Evolutionary conservation across 148 eudicot genomes (phyloP).

Genomic region (Euryodendron excelsum): DNA sequence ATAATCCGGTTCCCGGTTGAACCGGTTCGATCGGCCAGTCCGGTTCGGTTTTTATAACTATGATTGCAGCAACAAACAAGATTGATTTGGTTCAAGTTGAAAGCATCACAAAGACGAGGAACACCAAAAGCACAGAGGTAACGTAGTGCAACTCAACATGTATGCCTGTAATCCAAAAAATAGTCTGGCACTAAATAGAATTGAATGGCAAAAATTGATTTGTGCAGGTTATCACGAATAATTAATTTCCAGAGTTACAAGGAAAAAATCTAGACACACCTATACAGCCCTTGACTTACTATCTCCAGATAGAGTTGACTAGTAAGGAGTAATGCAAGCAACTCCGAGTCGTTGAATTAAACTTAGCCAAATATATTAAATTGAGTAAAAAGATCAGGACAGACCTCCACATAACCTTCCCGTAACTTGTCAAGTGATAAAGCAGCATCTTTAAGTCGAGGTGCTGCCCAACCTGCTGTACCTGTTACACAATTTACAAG

Average conservation of each 20-base stretch:
- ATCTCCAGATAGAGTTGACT: background rate
- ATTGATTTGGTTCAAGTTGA: too few relatives aligned
- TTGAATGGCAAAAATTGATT: too few relatives aligned
- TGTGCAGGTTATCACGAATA: background rate
- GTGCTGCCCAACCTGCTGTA: constrained; percentile 91
- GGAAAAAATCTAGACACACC: background rate
- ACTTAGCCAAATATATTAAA: background rate
- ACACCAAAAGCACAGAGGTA: background rate
- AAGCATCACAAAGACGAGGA: background rate
- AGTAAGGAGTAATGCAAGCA: background rate
- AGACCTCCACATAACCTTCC: constrained; percentile 89
- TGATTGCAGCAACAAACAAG: background rate
- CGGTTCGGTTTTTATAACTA: too few relatives aligned
- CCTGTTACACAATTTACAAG: constrained; percentile 38
- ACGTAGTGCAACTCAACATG: background rate
- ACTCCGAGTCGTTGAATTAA: background rate
- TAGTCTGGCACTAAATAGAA: too few relatives aligned
- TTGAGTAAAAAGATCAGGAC: constrained; percentile 2
- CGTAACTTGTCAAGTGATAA: constrained; percentile 87
- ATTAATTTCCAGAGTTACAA: background rate
- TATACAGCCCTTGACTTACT: background rate
- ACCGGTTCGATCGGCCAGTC: too few relatives aligned
- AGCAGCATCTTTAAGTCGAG: constrained; percentile 93
- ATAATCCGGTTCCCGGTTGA: too few relatives aligned
- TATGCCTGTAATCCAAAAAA: too few relatives aligned